Base-by-base conservation (phyloP, 2,329 filamentous ascomycete species). In the Spiromastix sp. region DNA sequence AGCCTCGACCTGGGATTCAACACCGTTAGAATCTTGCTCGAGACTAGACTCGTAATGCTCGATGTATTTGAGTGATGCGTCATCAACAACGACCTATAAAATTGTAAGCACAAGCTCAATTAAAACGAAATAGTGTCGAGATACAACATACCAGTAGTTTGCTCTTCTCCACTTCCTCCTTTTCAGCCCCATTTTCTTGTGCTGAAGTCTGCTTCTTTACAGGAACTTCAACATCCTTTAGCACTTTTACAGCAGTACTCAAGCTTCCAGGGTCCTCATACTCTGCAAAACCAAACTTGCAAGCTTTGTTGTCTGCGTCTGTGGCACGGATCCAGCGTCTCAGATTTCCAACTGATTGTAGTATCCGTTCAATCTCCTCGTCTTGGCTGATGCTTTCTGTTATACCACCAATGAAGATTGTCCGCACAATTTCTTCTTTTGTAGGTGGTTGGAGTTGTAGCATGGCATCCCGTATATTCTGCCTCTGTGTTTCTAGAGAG, bases 221-320 rank as follows among this genome's bases (percentile, higher is more conserved):
- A 19, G 91, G 91, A 32, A 96, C 75, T 53, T 85, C 71, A 43
- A 95, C 69, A 49, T 91, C 80, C 54, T 78, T 77, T 48, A 95
- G 74, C 38, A 94, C 74, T 57, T 93, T 85, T 37, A 87, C 77
- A 28, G 89, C 91, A 29, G 80, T 80, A 56, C 81, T 78, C 47
- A 98, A 69, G 45, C 86, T 89, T 58, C 94, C 84, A 16, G 80
- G 77, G 57, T 96, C 87, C 43, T 94, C 89, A 59, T 83, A 98
- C 60, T 95, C 83, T 40, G 89, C 91, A 61, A 98, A 96, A 10
- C 89, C 91, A 66, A 96, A 96, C 43, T 79, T 81, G 60, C 81
- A 79, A 37, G 79, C 78, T 61, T 89, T 91, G 45, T 82, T 77
- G 45, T 85, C 79, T n/a, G 81, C 77, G 56, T 84, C 77, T 12